Conservation (phyloP, 139 green algal genomes). For the Choricystis sp. region DNA sequence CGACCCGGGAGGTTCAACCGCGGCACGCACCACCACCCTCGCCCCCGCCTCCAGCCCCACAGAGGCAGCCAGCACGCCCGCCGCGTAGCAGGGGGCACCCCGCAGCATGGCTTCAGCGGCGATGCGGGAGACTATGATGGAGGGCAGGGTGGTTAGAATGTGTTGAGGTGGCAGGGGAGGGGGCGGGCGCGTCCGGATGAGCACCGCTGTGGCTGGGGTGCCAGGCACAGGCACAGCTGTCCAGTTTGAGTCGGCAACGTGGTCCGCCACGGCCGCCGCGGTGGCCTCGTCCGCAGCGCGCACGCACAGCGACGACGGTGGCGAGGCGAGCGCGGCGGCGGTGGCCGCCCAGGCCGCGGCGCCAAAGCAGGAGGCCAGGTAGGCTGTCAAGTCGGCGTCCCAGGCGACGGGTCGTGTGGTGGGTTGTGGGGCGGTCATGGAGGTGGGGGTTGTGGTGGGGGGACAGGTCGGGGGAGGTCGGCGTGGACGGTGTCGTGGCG, state of each 20-base stretch:
- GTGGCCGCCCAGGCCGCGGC: not conserved
- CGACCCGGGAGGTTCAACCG: no score
- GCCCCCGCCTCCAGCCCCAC: not conserved
- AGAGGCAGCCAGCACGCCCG: slow-evolving; percentile 6
- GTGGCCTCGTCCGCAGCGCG: not conserved
- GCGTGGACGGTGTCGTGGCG: no score
- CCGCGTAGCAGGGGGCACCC: slow-evolving; percentile 50
- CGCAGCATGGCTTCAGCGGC: slow-evolving; percentile 56
- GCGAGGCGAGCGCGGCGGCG: not conserved
- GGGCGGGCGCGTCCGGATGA: no score
- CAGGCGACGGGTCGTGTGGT: no score
- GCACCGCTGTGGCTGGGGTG: not conserved
- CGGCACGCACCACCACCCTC: not conserved
- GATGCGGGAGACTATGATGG: slow-evolving; percentile 49
- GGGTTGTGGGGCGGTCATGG: no score
- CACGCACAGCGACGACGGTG: not conserved
- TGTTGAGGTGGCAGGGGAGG: no score
- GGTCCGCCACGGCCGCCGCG: not conserved
- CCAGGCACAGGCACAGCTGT: not conserved
- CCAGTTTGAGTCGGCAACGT: not conserved
- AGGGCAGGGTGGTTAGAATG: not conserved
- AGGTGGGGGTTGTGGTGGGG: no score
- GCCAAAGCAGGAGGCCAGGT: not conserved
- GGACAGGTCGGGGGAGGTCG: no score
- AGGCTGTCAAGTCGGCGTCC: not conserved